phyloP scores from a whole-genome alignment of 1,284 basidiomycete genomes.

The Irpex sp. region DNA sequence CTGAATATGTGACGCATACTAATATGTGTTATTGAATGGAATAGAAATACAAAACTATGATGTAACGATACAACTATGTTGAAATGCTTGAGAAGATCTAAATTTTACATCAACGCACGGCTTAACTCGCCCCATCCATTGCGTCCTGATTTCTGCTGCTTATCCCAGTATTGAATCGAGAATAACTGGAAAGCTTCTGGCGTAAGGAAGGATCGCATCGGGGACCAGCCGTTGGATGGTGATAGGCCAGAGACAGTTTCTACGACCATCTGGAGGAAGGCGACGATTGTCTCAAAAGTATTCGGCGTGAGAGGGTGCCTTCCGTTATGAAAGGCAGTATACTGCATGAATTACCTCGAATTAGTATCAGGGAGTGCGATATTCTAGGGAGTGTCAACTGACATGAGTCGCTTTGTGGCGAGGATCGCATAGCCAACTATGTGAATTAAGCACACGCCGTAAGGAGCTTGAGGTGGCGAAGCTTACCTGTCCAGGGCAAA shows the following conservation, averaged over 20 bases:
- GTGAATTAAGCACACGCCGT: neutral
- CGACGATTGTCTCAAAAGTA: conserved; percentile 13
- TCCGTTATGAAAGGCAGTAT: conserved; percentile 12
- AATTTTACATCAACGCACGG: neutral
- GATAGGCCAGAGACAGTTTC: conserved; percentile 11
- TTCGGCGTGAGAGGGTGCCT: conserved; percentile 6
- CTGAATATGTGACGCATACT: neutral
- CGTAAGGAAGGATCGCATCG: conserved; percentile 8
- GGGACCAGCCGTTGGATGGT: conserved; percentile 3
- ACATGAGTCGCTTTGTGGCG: conserved; percentile 10
- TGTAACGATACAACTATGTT: neutral
- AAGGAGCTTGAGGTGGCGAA: neutral
- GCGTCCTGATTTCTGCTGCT: conserved; percentile 1
- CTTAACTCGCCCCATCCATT: conserved; percentile 10
- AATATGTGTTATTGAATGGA: neutral
- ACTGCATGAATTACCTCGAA: neutral
- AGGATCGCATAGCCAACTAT: conserved; percentile 11
- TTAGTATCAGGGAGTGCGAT: too few species aligned
- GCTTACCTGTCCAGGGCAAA: conserved; percentile 12
- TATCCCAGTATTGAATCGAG: conserved; percentile 10
- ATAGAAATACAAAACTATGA: neutral
- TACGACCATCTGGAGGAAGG: conserved; percentile 15
- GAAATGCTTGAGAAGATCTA: neutral
- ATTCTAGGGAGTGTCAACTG: neutral
- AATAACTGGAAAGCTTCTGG: conserved; percentile 15